phyloP scores from a whole-genome alignment of 495 filamentous ascomycete genomes.

The Monascus purpureus region DNA sequence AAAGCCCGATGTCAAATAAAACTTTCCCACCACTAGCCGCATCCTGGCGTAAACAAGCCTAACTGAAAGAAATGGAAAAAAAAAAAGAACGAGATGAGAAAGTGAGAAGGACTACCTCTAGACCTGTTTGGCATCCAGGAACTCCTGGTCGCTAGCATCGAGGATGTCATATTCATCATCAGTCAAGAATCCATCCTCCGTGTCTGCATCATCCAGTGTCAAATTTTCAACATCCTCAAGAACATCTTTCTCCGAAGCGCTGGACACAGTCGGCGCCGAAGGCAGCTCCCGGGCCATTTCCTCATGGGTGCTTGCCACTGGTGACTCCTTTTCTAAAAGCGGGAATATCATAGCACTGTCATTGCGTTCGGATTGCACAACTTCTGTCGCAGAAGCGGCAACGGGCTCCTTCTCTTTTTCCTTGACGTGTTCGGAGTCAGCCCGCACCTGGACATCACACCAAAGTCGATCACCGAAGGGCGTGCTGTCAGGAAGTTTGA shows the following conservation, averaged over 20 bases:
- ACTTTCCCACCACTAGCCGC: no score
- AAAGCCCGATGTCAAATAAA: no score
- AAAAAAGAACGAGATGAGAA: not conserved
- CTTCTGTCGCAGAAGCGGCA: conserved; percentile 1
- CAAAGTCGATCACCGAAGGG: conserved; percentile 88
- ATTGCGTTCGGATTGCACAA: conserved; percentile 10
- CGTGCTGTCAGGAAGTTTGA: conserved; percentile 66
- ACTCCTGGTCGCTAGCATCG: conserved; percentile 89
- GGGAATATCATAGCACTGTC: conserved; percentile 89
- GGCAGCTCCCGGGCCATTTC: conserved; percentile 17
- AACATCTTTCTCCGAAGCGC: conserved; percentile 37
- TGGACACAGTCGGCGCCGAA: conserved; percentile 21
- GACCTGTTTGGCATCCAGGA: conserved; percentile 31
- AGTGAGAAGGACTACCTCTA: conserved; percentile 7
- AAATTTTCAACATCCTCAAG: conserved; percentile 54
- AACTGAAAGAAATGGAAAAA: no score
- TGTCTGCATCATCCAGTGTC: conserved; percentile 46
- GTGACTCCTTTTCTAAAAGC: conserved; percentile 88
- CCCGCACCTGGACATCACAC: conserved; percentile 73
- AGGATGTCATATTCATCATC: conserved; percentile 97
- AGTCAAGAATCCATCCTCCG: conserved; percentile 64
- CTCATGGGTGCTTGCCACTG: conserved; percentile 62
- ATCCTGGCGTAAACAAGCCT: no score
- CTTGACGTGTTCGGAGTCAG: conserved; percentile 9
- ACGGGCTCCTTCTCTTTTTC: conserved; percentile 7